Conservation (phyloP, 768 basidiomycete genomes). For the Pulveroboletus sp. region DNA sequence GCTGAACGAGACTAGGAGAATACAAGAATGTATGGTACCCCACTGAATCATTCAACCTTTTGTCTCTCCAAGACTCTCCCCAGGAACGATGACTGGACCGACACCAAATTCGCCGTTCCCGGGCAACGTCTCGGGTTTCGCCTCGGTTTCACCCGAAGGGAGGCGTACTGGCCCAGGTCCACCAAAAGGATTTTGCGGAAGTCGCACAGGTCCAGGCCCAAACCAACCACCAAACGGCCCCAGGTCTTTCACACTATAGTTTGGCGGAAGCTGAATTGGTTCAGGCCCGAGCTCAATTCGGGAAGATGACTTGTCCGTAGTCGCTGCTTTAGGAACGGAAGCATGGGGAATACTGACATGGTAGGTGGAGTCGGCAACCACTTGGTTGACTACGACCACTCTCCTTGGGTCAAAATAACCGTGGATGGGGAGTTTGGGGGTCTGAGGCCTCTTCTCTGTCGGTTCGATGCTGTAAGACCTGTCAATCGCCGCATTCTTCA, state of each 20-base stretch:
- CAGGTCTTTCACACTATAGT: no score
- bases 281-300: conserved; percentile 21
- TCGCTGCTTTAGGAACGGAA: conserved; percentile 14
- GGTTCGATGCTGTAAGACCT: conserved; percentile 22
- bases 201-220: no score
- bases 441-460: conserved; percentile 24
- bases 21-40: conserved; percentile 1
- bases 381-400: conserved; percentile 30
- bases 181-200: conserved; percentile 6
- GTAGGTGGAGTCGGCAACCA: conserved; percentile 24
- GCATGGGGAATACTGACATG: conserved; percentile 22
- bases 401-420: conserved; percentile 35
- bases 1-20: conserved; percentile 3
- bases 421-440: conserved; percentile 11
- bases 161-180: conserved; percentile 19
- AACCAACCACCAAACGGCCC: no score
- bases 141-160: conserved; percentile 19
- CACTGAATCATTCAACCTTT: conserved; percentile 1
- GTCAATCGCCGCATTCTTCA: not conserved
- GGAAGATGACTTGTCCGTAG: not conserved
- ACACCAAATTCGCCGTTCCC: conserved; percentile 26
- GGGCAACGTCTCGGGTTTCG: conserved; percentile 20
- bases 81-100: conserved; percentile 23
- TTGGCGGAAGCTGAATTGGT: no score
- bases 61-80: conserved; percentile 24